These are phyloP conservation scores for Eutrema yunnanense DNA, from an alignment of 345 rosid genomes.

Conservation along the genomic window DNA sequence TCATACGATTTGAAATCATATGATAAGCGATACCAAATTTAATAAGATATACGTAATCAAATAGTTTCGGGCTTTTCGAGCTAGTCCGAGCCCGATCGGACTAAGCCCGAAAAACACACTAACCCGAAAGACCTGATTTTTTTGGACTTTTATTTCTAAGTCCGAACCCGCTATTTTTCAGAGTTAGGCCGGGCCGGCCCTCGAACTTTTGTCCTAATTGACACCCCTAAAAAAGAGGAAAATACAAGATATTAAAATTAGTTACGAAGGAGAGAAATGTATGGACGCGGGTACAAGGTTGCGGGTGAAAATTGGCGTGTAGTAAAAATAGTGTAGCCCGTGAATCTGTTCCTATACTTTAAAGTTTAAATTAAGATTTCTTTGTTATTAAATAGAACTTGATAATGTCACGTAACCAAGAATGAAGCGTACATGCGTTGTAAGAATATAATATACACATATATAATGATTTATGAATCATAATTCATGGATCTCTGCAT, in stretches of 20 bases:
- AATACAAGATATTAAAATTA: neutral
- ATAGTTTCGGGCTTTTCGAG: no score
- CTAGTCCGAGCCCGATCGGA: no score
- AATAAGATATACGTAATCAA: no score
- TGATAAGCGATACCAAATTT: no score
- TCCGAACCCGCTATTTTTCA: no score
- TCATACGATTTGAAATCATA: no score
- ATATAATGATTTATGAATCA: neutral
- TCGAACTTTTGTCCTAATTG: no score
- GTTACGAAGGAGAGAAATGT: neutral
- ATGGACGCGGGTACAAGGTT: constrained; percentile 6
- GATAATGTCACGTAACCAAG: neutral
- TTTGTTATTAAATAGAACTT: neutral
- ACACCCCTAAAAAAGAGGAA: no score
- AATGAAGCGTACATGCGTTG: neutral
- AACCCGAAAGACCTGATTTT: no score
- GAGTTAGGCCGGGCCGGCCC: no score
- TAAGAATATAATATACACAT: neutral
- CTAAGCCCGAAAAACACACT: no score
- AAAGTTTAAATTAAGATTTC: neutral
- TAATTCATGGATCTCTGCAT: constrained; percentile 20
- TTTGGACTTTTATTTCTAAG: no score
- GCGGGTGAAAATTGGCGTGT: neutral
- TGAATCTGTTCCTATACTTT: constrained; percentile 9
- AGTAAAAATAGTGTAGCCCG: constrained; percentile 19